Conservation (phyloP, 352 stramenopile genomes). For the Phytophthora sp. region DNA sequence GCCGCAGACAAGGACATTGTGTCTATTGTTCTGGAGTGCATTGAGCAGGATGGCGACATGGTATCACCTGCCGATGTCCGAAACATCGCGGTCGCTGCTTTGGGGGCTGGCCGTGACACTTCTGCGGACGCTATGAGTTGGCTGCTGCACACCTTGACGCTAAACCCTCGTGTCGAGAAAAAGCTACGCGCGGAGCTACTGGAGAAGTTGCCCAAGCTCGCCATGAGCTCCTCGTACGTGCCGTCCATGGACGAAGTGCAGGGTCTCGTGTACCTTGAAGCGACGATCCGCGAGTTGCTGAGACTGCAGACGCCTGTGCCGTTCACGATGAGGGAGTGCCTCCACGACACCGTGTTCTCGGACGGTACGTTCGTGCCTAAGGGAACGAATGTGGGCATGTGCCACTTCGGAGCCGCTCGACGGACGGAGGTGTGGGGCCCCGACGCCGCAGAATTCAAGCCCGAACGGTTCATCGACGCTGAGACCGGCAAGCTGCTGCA, state of each 20-base stretch:
- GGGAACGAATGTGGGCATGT: constrained; percentile 55
- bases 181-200: constrained; percentile 54
- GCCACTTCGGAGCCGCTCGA: constrained; percentile 57
- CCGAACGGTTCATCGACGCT: constrained; percentile 54
- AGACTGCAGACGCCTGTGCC: constrained; percentile 61
- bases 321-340: constrained; percentile 36
- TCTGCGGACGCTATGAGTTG: constrained; percentile 61
- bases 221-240: constrained; percentile 19
- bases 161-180: constrained; percentile 48
- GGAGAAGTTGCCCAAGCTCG: constrained; percentile 42
- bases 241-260: constrained; percentile 57
- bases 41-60: constrained; percentile 27
- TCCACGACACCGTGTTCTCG: constrained; percentile 54
- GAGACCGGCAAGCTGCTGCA: constrained; percentile 40
- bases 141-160: constrained; percentile 67
- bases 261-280: constrained; percentile 61
- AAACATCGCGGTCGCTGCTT: constrained; percentile 69
- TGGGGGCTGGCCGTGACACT: constrained; percentile 74
- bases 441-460: constrained; percentile 48
- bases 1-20: constrained; percentile 29
- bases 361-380: constrained; percentile 73
- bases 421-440: constrained; percentile 59
- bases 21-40: constrained; percentile 39
- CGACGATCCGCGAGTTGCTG: constrained; percentile 65
- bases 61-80: constrained; percentile 48